phyloP scores from a whole-genome alignment of 176 grass and related monocot genomes.

The Eleusine coracana region DNA sequence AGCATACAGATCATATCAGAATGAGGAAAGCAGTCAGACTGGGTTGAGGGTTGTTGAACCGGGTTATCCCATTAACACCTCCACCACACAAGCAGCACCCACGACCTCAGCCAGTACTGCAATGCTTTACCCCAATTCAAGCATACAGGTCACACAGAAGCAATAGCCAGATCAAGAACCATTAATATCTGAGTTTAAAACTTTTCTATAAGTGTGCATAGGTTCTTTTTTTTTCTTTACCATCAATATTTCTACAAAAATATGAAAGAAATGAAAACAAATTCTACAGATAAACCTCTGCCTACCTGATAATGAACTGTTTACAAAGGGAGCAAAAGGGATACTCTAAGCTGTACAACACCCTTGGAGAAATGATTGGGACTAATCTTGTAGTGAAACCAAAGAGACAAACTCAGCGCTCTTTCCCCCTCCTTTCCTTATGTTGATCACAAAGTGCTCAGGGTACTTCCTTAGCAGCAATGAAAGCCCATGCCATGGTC shows the following conservation, averaged over 20 bases:
- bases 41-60: too few species aligned
- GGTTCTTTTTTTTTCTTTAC: not conserved
- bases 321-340: constrained; percentile 14
- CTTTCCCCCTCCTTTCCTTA: constrained; percentile 53
- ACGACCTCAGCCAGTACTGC: too few species aligned
- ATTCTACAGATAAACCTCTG: not conserved
- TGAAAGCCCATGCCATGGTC: constrained; percentile 73
- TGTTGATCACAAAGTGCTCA: constrained; percentile 76
- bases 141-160: too few species aligned
- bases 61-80: too few species aligned
- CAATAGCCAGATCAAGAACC: not conserved
- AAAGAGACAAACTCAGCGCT: constrained; percentile 76
- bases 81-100: too few species aligned
- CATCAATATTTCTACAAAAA: not conserved
- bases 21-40: not conserved
- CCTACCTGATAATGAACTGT: constrained; percentile 6
- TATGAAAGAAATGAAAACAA: not conserved
- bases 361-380: not conserved
- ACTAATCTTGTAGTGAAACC: constrained; percentile 60
- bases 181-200: not conserved
- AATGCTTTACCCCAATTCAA: too few species aligned
- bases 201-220: not conserved
- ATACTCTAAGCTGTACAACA: constrained; percentile 32
- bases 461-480: constrained; percentile 72
- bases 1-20: not conserved